Evolutionary conservation across 164 flowering plant genomes (phyloP).

Genomic region (Magnolia kwangsiensis): DNA sequence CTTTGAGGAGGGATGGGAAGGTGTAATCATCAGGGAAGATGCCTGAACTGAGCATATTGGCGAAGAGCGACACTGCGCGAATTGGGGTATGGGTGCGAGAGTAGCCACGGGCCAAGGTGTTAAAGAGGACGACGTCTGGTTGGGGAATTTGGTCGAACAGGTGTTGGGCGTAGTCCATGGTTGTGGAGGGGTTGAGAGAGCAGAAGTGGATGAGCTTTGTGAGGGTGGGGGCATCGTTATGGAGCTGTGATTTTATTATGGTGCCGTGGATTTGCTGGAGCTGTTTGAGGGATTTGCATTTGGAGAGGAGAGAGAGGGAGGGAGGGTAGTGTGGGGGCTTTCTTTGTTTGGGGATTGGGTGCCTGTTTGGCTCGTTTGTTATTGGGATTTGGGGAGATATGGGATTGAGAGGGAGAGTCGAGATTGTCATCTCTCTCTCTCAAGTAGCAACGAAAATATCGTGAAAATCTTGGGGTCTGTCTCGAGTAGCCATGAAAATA

Average conservation of each 20-base stretch:
- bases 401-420: conserved; percentile 10
- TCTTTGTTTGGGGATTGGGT: background rate
- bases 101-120: conserved; percentile 61
- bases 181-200: conserved; percentile 28
- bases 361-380: background rate
- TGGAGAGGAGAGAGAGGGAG: conserved; percentile 39
- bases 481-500: too few relatives aligned
- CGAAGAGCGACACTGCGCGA: conserved; percentile 38
- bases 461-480: too few relatives aligned
- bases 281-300: conserved; percentile 43
- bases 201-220: conserved; percentile 53
- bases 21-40: conserved; percentile 55
- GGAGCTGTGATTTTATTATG: conserved; percentile 53
- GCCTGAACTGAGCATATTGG: conserved; percentile 24
- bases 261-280: conserved; percentile 68
- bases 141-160: conserved; percentile 55
- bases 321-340: conserved; percentile 1
- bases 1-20: conserved; percentile 64
- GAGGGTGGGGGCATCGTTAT: conserved; percentile 35
- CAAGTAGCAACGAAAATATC: too few relatives aligned
- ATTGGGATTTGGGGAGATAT: conserved; percentile 15
- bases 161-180: conserved; percentile 48
- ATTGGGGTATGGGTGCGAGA: conserved; percentile 40
- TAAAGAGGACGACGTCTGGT: conserved; percentile 50
- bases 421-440: background rate